phyloP scores from a whole-genome alignment of 805 yeast species.

The Wickerhamiella azymoides region DNA sequence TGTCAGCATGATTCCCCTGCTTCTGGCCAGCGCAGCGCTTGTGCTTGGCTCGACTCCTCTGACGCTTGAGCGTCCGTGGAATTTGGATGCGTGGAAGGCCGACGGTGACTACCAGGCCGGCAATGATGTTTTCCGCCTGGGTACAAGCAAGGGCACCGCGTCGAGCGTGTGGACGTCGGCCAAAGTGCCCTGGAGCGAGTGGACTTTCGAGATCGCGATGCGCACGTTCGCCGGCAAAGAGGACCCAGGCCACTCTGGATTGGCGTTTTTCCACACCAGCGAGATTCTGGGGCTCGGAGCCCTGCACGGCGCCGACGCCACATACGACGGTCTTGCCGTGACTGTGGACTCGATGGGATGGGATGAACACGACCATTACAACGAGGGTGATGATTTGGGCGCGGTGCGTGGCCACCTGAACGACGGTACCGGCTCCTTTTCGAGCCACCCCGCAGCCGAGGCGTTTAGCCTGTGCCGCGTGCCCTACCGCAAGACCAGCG shows the following conservation, averaged over 20 bases:
- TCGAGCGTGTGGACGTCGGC: constrained; percentile 26
- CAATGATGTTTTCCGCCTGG: constrained; percentile 13
- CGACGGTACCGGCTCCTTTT: constrained; percentile 25
- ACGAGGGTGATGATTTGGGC: constrained; percentile 17
- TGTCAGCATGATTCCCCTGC: constrained; percentile 3
- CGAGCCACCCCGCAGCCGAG: constrained; percentile 19
- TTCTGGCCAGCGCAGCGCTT: neutral
- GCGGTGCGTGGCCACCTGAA: constrained; percentile 29
- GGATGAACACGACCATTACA: constrained; percentile 12
- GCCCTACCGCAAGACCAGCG: constrained; percentile 24
- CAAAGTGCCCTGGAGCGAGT: constrained; percentile 21
- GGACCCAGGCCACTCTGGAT: constrained; percentile 24
- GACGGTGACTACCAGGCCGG: constrained; percentile 13
- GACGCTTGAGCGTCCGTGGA: constrained; percentile 12
- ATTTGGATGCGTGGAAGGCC: constrained; percentile 9
- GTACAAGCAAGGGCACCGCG: constrained; percentile 9
- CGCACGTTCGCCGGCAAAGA: constrained; percentile 23
- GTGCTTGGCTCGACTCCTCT: constrained; percentile 3
- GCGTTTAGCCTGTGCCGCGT: constrained; percentile 27
- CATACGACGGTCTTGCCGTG: constrained; percentile 31
- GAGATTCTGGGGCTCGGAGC: constrained; percentile 22
- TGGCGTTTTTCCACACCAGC: constrained; percentile 27
- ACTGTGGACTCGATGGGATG: constrained; percentile 26
- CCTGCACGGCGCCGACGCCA: constrained; percentile 26
- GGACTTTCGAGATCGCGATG: constrained; percentile 24